Evolutionary conservation across 2,329 filamentous ascomycete genomes (phyloP), one percentile per base, ranked within the genome.

Genomic region (Aureobasidium pullulans): DNA sequence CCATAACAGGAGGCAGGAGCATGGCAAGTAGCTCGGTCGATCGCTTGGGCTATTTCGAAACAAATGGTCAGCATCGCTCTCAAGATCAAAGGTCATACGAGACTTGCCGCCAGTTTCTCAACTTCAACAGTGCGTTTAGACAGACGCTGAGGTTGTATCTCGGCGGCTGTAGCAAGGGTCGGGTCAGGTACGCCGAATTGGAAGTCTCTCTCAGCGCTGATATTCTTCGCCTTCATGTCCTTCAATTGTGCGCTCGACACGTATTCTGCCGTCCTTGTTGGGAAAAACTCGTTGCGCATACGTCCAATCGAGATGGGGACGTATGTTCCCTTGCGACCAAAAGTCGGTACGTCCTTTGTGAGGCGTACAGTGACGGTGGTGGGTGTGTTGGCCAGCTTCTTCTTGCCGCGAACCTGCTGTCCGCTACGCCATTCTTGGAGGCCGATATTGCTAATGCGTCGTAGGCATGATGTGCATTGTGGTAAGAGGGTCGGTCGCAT

Each of bases 281-380:
- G 81, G 64, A 78, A 82, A 77, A 77, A 82, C 57, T 71, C 69
- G 66, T 82, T 82, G 63, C 81, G 75, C 80, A 84, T 83, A 39
- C 74, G 71, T 23, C 81, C 78, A 15, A 72, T 69, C n/a, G 77
- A 69, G 43, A 83, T 72, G 34, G 80, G 77, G 19, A 84, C 72
- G 61, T 82, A 76, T 16, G 77, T 66, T 77, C 78, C 78, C 70
- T 72, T 72, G 60, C 69, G 69, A 46, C 81, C 81, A 68, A 77
- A 83, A n/a, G 73, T 74, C 56, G 75, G 74, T 40, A 83, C 72
- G 66, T 82, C 77, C 66, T 79, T 74, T 39, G 79, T 69, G 59
- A 84, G 72, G 65, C 78, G 75, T 32, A 82, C 80, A 32, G 77
- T 75, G 40, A 82, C 74, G 56, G 69, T 71, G 48, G 58, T 64